Base-by-base conservation (phyloP, 345 rosid genomes). In the Boechera retrofracta region DNA sequence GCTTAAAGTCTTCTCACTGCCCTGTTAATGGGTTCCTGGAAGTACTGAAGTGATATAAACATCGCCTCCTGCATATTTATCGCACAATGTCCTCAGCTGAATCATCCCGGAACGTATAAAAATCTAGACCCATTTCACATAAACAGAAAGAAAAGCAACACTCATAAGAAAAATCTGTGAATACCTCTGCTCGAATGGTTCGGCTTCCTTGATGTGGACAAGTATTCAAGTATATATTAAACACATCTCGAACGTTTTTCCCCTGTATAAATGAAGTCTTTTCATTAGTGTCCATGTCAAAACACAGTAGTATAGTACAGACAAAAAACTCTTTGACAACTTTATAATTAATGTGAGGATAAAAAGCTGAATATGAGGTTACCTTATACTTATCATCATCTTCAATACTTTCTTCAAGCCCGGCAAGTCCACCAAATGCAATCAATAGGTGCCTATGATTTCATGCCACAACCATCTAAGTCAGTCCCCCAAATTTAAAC, bases 391-490 rank as follows among this genome's bases (percentile, higher is more conserved):
- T 74, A 69, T 65, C 72, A 75, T 94, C 97, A 80, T 82, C 92
- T 81, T 89, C 93, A 54, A 85, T 83, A 64, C 96, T 64, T 82
- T 91, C 96, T 79, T 94, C 98, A 72, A 91, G 80, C 69, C 98
- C 96, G 80, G 97, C 94, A 58, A 90, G 98, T 69, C 98, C 96
- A 48, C 98, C 98, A 77, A 94, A 94, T 74, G 97, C 94, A 85
- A 94, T 86, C 82, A 94, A 73, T 45, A 94, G 76, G 81, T 94
- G 98, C 86, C 98, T 91, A 77, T 42, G 10, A 42, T 39, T 72
- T 24, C 41, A 67, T 33, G 81, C 42, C 81, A 72, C 39, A 72
- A 52, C 28, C 64, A 72, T 58, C 48, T 31, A 7, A 58, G 62
- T 78, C 76, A 77, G 60, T 8, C 41, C 28, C 49, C 32, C 47